Evolutionary conservation across 2,329 filamentous ascomycete genomes (phyloP).

Genomic region (Talaromyces sp.): DNA sequence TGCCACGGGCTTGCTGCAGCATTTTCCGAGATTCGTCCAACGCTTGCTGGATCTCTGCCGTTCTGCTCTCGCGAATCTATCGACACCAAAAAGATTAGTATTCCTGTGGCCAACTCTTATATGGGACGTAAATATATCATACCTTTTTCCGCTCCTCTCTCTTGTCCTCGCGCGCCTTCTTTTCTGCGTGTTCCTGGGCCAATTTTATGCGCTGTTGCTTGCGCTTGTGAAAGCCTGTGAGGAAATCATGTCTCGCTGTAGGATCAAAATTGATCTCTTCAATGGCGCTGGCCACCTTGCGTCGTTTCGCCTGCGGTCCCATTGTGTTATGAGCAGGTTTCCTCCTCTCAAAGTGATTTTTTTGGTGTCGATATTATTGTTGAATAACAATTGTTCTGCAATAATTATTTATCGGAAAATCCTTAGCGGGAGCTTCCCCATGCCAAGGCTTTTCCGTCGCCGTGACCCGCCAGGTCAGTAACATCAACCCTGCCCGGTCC

Average conservation of each 20-base stretch:
- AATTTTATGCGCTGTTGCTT: conserved; percentile 79
- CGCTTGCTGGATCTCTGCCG: conserved; percentile 74
- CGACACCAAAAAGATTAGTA: background rate
- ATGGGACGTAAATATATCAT: conserved; percentile 18
- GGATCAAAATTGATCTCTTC: conserved; percentile 85
- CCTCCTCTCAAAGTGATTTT: background rate
- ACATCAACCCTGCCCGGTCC: conserved; percentile 9
- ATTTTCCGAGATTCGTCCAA: conserved; percentile 70
- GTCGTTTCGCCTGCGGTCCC: conserved; percentile 48
- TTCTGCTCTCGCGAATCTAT: conserved; percentile 78
- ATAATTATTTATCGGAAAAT: conserved; percentile 9
- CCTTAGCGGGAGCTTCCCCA: conserved; percentile 15
- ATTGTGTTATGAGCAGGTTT: background rate
- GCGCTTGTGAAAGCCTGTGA: conserved; percentile 96
- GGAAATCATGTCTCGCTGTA: conserved; percentile 73
- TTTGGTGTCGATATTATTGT: background rate
- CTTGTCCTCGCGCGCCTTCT: conserved; percentile 72
- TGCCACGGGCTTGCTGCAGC: conserved; percentile 54
- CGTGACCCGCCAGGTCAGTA: conserved; percentile 12
- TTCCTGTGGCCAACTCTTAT: background rate
- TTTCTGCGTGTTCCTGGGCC: conserved; percentile 75
- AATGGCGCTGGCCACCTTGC: conserved; percentile 56
- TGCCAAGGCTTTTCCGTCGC: conserved; percentile 15
- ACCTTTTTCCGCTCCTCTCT: conserved; percentile 72
- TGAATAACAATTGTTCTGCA: background rate